Base-by-base conservation (phyloP, 306 rosid species). In the Citrullus amarus region DNA sequence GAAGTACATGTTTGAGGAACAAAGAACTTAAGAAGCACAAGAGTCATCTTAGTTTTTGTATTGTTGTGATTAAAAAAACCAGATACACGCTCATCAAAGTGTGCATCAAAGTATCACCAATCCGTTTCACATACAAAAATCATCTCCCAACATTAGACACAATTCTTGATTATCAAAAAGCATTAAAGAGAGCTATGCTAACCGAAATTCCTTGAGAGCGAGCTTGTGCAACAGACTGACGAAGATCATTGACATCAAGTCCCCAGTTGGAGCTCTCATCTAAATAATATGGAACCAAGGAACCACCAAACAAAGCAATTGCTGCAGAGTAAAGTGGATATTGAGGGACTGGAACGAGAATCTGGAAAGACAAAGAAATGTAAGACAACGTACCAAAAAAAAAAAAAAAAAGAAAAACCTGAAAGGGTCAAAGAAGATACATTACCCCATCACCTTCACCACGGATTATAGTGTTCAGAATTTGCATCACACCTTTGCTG, bases 241-340 rank as follows among this genome's bases (percentile, higher is more conserved):
- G 93, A 80, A 95, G 99, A 32, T 95, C 82, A 43, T 86, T 74
- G 81, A 81, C 78, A 85, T 95, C 98, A 38, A 95, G 99, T 80
- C 99, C 99, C 99, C 99, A 95, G 75, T 95, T 92, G 18, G 90
- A 96, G 71, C 93, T 92, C 87, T 95, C 99, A 81, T 95, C 98
- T 17, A 95, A 97, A 86, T 84, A 92, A 88, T 95, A 95, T 8
- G 98, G 97, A 83, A 95, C 98, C 86, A 95, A 93, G 81, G 97
- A 77, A 79, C 99, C 99, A 51, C 99, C 99, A 80, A 75, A 83
- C 44, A 95, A 88, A 82, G 96, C 81, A 78, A 95, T 95, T 69
- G 99, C 81, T 79, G 99, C 99, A 0, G 99, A 95, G 83, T 95
- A 95, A 78, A 95, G 99, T 6, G 99, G 99, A 88, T 95, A 95